Evolutionary conservation across 768 basidiomycete species (phyloP), one percentile per base, ranked within the genome.

Genomic region (Tulasnella sp.): DNA sequence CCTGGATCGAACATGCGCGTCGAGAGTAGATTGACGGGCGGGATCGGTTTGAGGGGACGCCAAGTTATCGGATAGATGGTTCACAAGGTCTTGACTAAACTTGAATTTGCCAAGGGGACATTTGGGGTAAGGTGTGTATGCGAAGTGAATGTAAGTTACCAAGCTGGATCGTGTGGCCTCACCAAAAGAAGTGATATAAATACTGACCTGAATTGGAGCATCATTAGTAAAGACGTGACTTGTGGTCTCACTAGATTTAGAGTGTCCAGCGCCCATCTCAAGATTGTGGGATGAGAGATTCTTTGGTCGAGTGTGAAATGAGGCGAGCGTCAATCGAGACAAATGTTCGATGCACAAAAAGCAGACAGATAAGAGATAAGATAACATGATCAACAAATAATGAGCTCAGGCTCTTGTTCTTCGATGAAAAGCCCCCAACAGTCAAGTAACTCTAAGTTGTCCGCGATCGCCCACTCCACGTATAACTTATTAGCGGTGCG

Each of bases 21-120:
- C 91, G 49, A 92, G 75, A 3, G 80, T 78, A 8, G 80, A 75
- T 72, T 91, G 90, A 42, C 86, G 82, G 62, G 82, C 81, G 9
- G 82, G 77, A 13, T 80, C 75, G 2, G 82, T 80, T 50, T 77
- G 77, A 9, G 84, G 73, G 1, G 83, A 76, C 44, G 80, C 77
- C 34, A 79, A 70, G 61, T 78, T 74, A 72, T 88, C 83, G 19
- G 82, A 76, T 63, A 93, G 83, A 60, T 84, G 81, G 74, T 85
- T 81, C 68, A 93, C 82, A 60, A 94, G 81, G 70, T 85, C 81
- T 49, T 80, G 80, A n/a, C 86, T 86, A 73, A 94, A 88, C 89
- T 93, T 65, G 64, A 51, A 34, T 11, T 3, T 42, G 32, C 23
- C 19, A 45, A 8, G 52, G 42, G n/a, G 45, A 41, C 32, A 42